Percentiles rank a stretch among this genome's conserved stretches.
phyloP scores from a whole-genome alignment of 2,329 filamentous ascomycete species.

The Westerdykella sp. region DNA sequence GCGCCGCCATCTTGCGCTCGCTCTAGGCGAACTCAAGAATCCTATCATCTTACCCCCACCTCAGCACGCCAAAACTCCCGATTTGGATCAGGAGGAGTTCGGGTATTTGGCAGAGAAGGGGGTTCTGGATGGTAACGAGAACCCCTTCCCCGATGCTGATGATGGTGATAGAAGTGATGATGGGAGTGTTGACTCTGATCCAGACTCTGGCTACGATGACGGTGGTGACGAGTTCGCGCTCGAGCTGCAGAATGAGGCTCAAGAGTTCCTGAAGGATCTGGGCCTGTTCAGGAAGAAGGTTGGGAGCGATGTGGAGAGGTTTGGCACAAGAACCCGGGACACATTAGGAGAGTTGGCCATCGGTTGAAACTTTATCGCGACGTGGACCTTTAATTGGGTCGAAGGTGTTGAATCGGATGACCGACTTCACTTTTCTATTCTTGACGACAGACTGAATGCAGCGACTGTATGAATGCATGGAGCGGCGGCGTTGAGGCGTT shows the following conservation, averaged over 20 bases:
- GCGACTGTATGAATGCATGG: slow-evolving; percentile 24
- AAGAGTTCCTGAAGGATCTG: slow-evolving; percentile 74
- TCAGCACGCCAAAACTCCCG: slow-evolving; percentile 19
- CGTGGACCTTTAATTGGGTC: no score
- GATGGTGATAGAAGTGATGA: slow-evolving; percentile 34
- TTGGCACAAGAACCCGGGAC: slow-evolving; percentile 30
- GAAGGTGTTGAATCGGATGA: no score
- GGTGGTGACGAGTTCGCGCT: slow-evolving; percentile 51
- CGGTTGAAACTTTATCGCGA: slow-evolving; percentile 1
- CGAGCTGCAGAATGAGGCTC: slow-evolving; percentile 77
- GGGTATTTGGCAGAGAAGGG: slow-evolving; percentile 7
- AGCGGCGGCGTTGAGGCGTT: slow-evolving; percentile 24
- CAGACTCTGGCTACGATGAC: slow-evolving; percentile 52
- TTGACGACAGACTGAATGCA: neutral
- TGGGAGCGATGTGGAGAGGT: slow-evolving; percentile 69
- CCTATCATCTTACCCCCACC: slow-evolving; percentile 62
- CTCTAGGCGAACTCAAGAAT: slow-evolving; percentile 79
- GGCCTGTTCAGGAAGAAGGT: slow-evolving; percentile 79
- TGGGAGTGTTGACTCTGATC: slow-evolving; percentile 32
- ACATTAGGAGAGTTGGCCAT: slow-evolving; percentile 16
- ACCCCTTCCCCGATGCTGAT: slow-evolving; percentile 19
- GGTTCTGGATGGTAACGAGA: slow-evolving; percentile 21
- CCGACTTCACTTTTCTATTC: no score
- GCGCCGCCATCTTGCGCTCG: slow-evolving; percentile 79
- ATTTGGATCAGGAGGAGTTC: slow-evolving; percentile 30